Evolutionary conservation across 179 eudicot genomes (phyloP).

Genomic region (Gypsophila paniculata): DNA sequence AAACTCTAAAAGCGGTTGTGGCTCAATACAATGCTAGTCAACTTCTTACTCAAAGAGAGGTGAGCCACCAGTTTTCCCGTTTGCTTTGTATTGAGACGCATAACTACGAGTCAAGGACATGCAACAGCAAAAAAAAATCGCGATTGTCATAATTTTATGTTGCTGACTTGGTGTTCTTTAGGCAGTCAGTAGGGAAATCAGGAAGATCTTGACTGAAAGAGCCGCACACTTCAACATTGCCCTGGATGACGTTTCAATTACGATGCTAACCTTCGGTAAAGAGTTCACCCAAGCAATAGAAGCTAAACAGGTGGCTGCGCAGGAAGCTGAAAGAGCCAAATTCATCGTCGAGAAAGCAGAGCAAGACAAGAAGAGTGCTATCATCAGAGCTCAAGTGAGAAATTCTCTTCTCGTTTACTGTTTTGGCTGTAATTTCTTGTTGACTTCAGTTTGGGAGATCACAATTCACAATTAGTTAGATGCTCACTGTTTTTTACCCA

Average conservation of each 20-base stretch:
- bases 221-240: slow-evolving; percentile 59
- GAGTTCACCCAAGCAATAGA: slow-evolving; percentile 75
- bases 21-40: slow-evolving; percentile 77
- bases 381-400: slow-evolving; percentile 68
- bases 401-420: not conserved
- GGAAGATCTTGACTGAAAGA: slow-evolving; percentile 54
- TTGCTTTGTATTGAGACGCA: not conserved
- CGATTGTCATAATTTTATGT: no score
- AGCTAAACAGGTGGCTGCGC: slow-evolving; percentile 76
- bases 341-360: slow-evolving; percentile 83
- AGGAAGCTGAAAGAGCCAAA: slow-evolving; percentile 81
- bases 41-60: slow-evolving; percentile 73
- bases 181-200: slow-evolving; percentile 59
- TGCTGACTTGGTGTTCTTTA: not conserved
- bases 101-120: not conserved
- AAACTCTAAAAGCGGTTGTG: slow-evolving; percentile 66
- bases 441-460: no score
- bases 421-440: not conserved
- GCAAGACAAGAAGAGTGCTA: slow-evolving; percentile 72
- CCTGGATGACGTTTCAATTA: slow-evolving; percentile 71
- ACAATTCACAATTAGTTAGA: not conserved
- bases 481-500: no score
- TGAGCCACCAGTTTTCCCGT: slow-evolving; percentile 12
- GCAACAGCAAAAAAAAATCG: not conserved
- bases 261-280: slow-evolving; percentile 55